Base-by-base conservation (phyloP, 345 rosid species). In the Eucalyptus lansdowneana region DNA sequence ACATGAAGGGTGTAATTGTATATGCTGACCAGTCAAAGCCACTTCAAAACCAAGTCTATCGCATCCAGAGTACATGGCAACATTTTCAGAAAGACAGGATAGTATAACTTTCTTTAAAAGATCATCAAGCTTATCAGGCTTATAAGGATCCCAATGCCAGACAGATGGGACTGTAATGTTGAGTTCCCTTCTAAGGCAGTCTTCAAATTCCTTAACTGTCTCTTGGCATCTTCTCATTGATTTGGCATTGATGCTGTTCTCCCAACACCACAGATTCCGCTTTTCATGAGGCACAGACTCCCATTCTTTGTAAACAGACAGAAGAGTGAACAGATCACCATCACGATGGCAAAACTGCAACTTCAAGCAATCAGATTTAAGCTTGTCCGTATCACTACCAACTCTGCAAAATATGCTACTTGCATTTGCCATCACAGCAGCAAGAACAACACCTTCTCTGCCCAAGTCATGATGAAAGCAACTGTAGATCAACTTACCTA, bases 251-350 rank as follows among this genome's bases (percentile, higher is more conserved):
- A 97, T 92, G 89, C 99, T 95, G 89, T 96, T 96, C 21, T 96
- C 96, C 99, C 97, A 96, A 90, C 99, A 97, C 99, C 99, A 97
- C 87, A 90, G 93, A 88, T 93, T 97, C 95, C 95, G 93, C 92
- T 87, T 90, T 50, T 93, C 94, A 80, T 19, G 89, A 15, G 92
- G 93, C 89, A 94, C 88, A 89, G 93, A 91, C 86, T 93, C 96
- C 99, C 99, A 96, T 90, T 95, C 96, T 91, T 91, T 93, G 92
- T 95, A 97, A 24, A 97, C 99, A 54, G 98, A 94, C 40, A 96
- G 97, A 91, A 97, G 93, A 53, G 99, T 97, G 91, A 97, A 97
- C 51, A 96, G 96, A 90, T 97, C 99, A 86, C 98, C 99, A 90
- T 91, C 91, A 9, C 45, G 93, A 91, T 97, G 97, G 92, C 99